These are phyloP conservation scores for Planoprotostelium fungivorum DNA, from an alignment of 78 protist genomes.

Conservation along the genomic window DNA sequence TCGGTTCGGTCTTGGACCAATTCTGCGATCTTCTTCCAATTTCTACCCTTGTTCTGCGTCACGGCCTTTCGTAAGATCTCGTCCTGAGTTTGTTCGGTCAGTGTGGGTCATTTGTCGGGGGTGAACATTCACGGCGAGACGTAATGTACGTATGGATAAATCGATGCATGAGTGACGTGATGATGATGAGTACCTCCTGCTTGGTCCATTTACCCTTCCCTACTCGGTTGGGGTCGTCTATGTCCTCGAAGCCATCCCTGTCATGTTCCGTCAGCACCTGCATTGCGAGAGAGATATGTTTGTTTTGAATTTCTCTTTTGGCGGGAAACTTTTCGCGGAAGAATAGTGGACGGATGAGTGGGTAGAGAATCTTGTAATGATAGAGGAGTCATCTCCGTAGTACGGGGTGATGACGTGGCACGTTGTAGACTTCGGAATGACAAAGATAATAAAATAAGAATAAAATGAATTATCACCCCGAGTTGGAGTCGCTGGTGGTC, in stretches of 20 bases:
- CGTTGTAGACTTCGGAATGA: too few species aligned
- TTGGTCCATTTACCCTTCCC: neutral
- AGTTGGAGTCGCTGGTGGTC: neutral
- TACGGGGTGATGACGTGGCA: too few species aligned
- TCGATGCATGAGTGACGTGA: too few species aligned
- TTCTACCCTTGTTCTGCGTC: slow-evolving; percentile 53
- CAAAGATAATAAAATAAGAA: neutral
- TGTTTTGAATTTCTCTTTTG: too few species aligned
- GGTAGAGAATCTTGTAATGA: too few species aligned
- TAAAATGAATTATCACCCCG: neutral
- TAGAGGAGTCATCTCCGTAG: too few species aligned
- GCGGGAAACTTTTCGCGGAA: too few species aligned
- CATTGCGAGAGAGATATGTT: too few species aligned
- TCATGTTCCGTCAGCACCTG: neutral
- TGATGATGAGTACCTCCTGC: neutral
- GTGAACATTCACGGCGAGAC: too few species aligned
- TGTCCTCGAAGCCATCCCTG: neutral
- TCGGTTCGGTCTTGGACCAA: slow-evolving; percentile 62
- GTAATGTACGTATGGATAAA: too few species aligned
- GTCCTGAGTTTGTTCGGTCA: slow-evolving; percentile 65
- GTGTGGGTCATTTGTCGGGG: too few species aligned
- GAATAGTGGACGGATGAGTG: too few species aligned
- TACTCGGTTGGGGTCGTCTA: neutral
- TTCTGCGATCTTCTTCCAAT: slow-evolving; percentile 87
- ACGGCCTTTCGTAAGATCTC: slow-evolving; percentile 63